phyloP scores from a whole-genome alignment of 2,329 filamentous ascomycete species.

The Aspergillus ruber region DNA sequence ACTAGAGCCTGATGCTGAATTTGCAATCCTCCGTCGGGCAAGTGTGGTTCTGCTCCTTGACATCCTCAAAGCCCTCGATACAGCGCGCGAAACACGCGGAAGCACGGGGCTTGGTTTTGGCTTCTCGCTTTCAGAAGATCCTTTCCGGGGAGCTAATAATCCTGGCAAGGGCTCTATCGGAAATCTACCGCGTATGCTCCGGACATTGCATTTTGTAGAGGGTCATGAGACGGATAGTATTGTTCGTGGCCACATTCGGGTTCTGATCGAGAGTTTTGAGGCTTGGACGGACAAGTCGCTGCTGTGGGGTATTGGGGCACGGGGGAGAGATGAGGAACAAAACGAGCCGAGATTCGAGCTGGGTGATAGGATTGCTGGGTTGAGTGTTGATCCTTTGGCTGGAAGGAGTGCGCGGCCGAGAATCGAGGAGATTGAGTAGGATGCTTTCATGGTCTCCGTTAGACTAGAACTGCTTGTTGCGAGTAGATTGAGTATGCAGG shows the following conservation, averaged over 20 bases:
- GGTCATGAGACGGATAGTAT: conserved; percentile 32
- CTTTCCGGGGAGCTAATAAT: neutral
- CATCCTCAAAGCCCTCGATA: conserved; percentile 34
- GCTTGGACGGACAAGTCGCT: conserved; percentile 39
- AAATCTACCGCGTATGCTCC: conserved; percentile 34
- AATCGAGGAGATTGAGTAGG: conserved; percentile 40
- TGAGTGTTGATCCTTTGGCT: conserved; percentile 30
- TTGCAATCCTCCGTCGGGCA: conserved; percentile 37
- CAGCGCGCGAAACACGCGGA: conserved; percentile 23
- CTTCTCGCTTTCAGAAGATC: conserved; percentile 28
- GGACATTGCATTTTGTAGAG: conserved; percentile 32
- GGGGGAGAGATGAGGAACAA: conserved; percentile 9
- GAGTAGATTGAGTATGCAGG: no score
- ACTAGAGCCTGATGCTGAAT: conserved; percentile 30
- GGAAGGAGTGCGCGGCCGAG: conserved; percentile 19
- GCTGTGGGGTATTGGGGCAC: conserved; percentile 31
- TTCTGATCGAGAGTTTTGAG: conserved; percentile 36
- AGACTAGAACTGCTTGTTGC: no score
- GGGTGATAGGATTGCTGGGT: conserved; percentile 33
- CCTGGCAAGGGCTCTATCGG: conserved; percentile 21
- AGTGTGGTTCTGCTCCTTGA: conserved; percentile 36
- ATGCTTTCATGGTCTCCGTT: no score
- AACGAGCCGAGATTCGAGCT: conserved; percentile 25
- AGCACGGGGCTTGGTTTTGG: conserved; percentile 32
- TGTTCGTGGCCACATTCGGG: conserved; percentile 35